phyloP scores from a whole-genome alignment of 2,329 filamentous ascomycete genomes.

The Parastagonospora avenae region DNA sequence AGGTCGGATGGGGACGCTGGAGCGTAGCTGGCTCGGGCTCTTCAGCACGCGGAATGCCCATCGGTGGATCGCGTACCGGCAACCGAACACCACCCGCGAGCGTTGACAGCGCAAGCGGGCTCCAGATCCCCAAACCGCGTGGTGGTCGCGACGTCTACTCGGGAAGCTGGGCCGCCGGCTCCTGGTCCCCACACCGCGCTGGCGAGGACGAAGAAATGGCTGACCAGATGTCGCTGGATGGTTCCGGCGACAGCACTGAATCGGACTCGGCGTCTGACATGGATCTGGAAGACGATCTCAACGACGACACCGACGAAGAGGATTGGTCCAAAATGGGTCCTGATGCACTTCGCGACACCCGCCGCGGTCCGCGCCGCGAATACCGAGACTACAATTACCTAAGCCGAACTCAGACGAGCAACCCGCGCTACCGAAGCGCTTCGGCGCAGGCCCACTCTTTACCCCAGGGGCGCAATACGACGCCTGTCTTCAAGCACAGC shows the following conservation, averaged over 20 bases:
- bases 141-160: slow-evolving; percentile 49
- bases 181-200: slow-evolving; percentile 67
- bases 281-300: slow-evolving; percentile 71
- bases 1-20: slow-evolving; percentile 98
- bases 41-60: slow-evolving; percentile 56
- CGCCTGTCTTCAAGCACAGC: slow-evolving; percentile 32
- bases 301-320: slow-evolving; percentile 89
- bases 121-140: slow-evolving; percentile 53
- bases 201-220: slow-evolving; percentile 61
- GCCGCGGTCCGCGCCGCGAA: slow-evolving; percentile 35
- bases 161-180: slow-evolving; percentile 70
- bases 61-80: slow-evolving; percentile 40
- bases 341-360: slow-evolving; percentile 74
- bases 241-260: slow-evolving; percentile 67
- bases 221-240: slow-evolving; percentile 91
- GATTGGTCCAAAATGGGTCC: slow-evolving; percentile 93
- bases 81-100: slow-evolving; percentile 59
- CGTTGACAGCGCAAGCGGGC: slow-evolving; percentile 47
- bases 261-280: slow-evolving; percentile 75
- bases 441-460: slow-evolving; percentile 36
- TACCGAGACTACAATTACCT: slow-evolving; percentile 48
- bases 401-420: slow-evolving; percentile 41
- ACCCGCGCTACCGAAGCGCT: slow-evolving; percentile 31
- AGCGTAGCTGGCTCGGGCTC: slow-evolving; percentile 63
- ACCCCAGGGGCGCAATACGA: slow-evolving; percentile 28